Evolutionary conservation across 2,329 filamentous ascomycete genomes (phyloP), one percentile per base, ranked within the genome.

Genomic region (Alternaria sp.): DNA sequence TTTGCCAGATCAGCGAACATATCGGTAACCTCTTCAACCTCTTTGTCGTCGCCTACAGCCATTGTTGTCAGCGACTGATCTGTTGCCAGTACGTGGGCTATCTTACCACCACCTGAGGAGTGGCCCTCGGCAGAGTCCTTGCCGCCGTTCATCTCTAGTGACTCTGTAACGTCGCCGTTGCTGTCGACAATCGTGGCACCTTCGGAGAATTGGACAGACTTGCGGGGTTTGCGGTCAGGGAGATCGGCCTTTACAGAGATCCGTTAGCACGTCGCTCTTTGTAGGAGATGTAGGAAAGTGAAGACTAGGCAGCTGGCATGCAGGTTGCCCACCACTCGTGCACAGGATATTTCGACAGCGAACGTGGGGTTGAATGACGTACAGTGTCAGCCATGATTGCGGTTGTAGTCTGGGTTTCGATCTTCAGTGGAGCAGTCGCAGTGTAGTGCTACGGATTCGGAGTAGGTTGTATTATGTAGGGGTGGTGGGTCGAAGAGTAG

Each of bases 131-230:
- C 93, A 73, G 91, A 92, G 69, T 90, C 88, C 83, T 93, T 93
- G 72, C 90, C 86, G 74, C 92, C 91, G 74, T 90, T 88, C 75
- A 84, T 80, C 72, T 87, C 85, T 69, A 89, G 87, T 79, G 91
- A 86, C 81, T 91, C 89, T 74, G 88, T 92, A 77, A 97, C 88
- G 78, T 90, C 88, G 74, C 94, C 94, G 85, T 97, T 92, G 81
- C 88, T 88, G 84, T 96, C 92, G 79, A 97, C 94, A 74, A 97
- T 89, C 68, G 91, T 87, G 73, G 92, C 88, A 75, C 92, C 92
- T 81, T 95, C 91, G 78, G 90, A 94, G 81, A 98, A 98, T 67
- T 93, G 90, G 75, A 98, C 94, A 47, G 93, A 96, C 83, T 98
- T 97, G 82, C 94, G 91, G 75, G 90, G 88, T 81, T 91, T 93